Evolutionary conservation across 768 basidiomycete species (phyloP), one percentile per base, ranked within the genome.

Genomic region (Podaxis mareebaensis): DNA sequence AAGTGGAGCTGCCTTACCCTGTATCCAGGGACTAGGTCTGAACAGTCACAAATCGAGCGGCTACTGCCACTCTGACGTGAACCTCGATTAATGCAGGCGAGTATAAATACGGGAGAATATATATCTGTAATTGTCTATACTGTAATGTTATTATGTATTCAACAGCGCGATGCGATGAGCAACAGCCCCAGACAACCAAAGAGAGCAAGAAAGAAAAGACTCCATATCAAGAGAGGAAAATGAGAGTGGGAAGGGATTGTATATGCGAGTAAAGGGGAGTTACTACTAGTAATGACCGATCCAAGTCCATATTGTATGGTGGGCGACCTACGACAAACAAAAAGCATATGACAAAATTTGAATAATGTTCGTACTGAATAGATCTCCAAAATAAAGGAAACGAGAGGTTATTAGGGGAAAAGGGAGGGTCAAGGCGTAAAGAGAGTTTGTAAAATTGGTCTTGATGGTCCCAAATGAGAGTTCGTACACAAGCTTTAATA

Each of bases 291-390:
- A 36, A 39, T 49, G 58, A 59, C 58, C 49, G 58, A 22, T 36
- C 44, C 33, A 12, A 15, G 59, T 60, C 59, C 49, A 52, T 60
- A 60, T 39, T 53, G 51, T 60, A 60, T 30, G 28, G 20, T 40
- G 39, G 20, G 49, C 40, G 51, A 56, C 33, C 51, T 44, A 56
- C 42, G 42, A 49, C 42, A 56, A 62, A 61, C 44, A 46, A 38
- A 24, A 49, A 51, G 17, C 42, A 20, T 36, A 59, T 30, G 20
- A 17, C 22, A n/a, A 39, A 24, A 52, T 36, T 22, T 12, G 24
- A 51, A 24, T 24, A 58, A 17, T 63, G 61, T 63, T 40, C 46
- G 30, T 63, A 51, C 22, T 63, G 38, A 48, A n/a, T 51, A 59
- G 17, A 51, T 56, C 52, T 33, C 46, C 54, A 56, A 62, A 55